These are phyloP conservation scores for Solanum commersonii DNA, from an alignment of 257 asterid species.

Conservation along the genomic window DNA sequence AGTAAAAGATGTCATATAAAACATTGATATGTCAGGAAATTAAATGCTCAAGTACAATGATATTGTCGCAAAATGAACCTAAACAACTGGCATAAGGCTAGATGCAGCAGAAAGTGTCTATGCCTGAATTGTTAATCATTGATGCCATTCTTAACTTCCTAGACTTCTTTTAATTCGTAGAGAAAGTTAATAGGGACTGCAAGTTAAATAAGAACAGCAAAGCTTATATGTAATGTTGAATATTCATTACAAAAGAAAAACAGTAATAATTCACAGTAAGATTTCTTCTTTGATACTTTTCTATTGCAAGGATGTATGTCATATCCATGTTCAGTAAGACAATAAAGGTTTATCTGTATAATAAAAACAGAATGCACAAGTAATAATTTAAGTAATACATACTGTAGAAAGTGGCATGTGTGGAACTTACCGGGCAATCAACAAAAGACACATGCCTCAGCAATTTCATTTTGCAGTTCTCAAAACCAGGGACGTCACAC, in stretches of 20 bases:
- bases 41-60: not conserved
- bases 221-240: not conserved
- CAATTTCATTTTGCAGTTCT: slow-evolving; percentile 81
- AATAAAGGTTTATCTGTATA: not conserved
- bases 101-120: not conserved
- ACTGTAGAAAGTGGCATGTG: not conserved
- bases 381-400: not conserved
- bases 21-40: not conserved
- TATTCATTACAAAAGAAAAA: not conserved
- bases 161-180: not conserved
- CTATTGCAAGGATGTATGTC: not conserved
- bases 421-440: slow-evolving; percentile 80
- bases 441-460: slow-evolving; percentile 97
- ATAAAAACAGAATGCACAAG: not conserved
- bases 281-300: not conserved
- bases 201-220: not conserved
- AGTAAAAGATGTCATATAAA: not conserved
- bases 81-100: not conserved
- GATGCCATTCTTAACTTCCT: not conserved
- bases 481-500: slow-evolving; percentile 99
- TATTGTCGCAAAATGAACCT: not conserved
- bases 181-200: not conserved
- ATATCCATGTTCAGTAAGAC: not conserved
- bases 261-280: not conserved
- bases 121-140: not conserved